These are phyloP conservation scores for Lophiostoma macrostomum DNA, from an alignment of 495 filamentous ascomycete species.

Conservation along the genomic window DNA sequence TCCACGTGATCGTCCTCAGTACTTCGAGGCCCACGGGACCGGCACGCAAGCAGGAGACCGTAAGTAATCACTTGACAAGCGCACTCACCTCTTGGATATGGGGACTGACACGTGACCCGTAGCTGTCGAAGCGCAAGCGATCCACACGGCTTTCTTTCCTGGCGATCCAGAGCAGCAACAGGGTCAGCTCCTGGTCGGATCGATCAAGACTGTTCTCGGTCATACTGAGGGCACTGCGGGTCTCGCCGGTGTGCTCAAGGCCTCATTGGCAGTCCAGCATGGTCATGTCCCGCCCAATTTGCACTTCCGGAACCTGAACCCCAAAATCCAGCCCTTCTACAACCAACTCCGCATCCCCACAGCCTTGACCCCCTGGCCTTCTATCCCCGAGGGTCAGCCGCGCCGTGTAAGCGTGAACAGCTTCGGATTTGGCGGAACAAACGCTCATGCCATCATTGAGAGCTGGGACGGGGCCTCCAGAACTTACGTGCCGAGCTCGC, in stretches of 20 bases:
- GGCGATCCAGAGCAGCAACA: conserved; percentile 39
- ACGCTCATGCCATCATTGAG: conserved; percentile 27
- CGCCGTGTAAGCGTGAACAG: conserved; percentile 22
- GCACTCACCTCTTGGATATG: too few relatives aligned
- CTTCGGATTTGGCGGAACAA: conserved; percentile 27
- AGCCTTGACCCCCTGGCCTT: conserved; percentile 16
- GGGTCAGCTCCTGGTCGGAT: conserved; percentile 34
- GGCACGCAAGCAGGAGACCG: conserved; percentile 40
- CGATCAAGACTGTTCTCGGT: conserved; percentile 40
- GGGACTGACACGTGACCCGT: too few relatives aligned
- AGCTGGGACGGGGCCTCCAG: too few relatives aligned
- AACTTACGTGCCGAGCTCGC: too few relatives aligned
- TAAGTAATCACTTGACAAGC: too few relatives aligned
- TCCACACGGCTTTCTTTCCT: conserved; percentile 34
- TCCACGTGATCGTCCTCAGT: conserved; percentile 1
- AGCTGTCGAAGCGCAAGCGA: conserved; percentile 39
- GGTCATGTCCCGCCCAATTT: conserved; percentile 29
- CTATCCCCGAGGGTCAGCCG: background rate
- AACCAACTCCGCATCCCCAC: conserved; percentile 13
- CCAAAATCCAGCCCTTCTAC: conserved; percentile 17
- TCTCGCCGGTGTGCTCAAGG: conserved; percentile 37
- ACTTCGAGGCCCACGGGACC: conserved; percentile 22
- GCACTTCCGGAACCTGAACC: conserved; percentile 17
- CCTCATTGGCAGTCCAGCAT: conserved; percentile 25
- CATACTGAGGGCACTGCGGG: conserved; percentile 40